Base-by-base conservation (phyloP, 1,284 basidiomycete genomes). In the Leccinum pseudoinsigne region DNA sequence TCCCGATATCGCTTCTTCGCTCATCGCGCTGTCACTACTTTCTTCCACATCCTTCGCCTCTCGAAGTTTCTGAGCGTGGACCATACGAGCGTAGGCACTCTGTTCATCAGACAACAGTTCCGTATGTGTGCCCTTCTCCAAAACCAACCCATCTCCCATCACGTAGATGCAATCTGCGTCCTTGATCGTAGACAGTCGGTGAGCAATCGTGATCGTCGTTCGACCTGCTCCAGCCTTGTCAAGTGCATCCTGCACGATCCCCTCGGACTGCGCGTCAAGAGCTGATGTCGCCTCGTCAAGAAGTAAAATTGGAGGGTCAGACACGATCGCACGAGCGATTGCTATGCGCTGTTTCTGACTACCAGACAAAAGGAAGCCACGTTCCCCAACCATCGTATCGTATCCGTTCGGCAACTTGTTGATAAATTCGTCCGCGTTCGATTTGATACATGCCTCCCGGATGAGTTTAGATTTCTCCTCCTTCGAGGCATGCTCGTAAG, bases 291-390 rank as follows among this genome's bases (percentile, higher is more conserved):
- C 95, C 73, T 95, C 93, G 68, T 95, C 93, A 45, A 95, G 83
- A 10, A 95, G 82, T 14, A 95, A 77, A 58, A 95, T 90, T 28
- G 83, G 82, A 3, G 95, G 95, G 76, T 97, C 91, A 2, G 93
- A 95, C 40, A 97, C 93, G 70, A 97, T 95, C 11, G 95, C 95
- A 60, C 95, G 89, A 16, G 94, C 94, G 69, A 95, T 95, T 12
- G 94, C 94, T 55, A 95, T 83, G 71, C 95, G 92, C 74, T 97
- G 88, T 83, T 96, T 90, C 83, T 97, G 95, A 21, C 95, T 94
- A 65, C 95, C 95, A 21, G 90, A 93, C 0, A 98, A 80, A 54
- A 97, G 80, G 84, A 95, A 95, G 2, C 95, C 96, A 61, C 94
- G 88, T 75, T 98, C 95, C 55, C 95, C 96, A 62, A 97, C 94